Base-by-base conservation (phyloP, 2,329 filamentous ascomycete species). In the Sporothrix pseudoabietina region DNA sequence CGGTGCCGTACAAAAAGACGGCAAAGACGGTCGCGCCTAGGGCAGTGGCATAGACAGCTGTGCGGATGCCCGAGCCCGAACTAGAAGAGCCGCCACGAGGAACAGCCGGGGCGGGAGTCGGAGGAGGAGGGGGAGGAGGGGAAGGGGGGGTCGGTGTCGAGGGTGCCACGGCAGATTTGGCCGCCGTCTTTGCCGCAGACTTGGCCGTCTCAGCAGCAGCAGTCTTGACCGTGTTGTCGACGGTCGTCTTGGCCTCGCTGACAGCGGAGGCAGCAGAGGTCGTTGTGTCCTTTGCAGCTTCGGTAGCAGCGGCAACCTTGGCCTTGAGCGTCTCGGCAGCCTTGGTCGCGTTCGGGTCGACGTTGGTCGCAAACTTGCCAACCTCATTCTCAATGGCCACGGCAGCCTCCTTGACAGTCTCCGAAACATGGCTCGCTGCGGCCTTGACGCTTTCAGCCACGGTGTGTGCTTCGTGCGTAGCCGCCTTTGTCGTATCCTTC, bases 1-100 rank as follows among this genome's bases (percentile, higher is more conserved):
- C 92, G 71, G 91, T 94, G n/a, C 85, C 82, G 79, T 94, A 94
- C 75, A 92, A 81, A 80, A 91, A 93, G 59, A 85, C 82, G 63
- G 86, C 82, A 71, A 82, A 84, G 35, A 84, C 77, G 2, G 83
- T 79, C 3, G 83, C 80, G 8, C 82, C 83, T 8, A 86, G 73
- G 9, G 82, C 81, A 41, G 82, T 80, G 66, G 83, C 79, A 74
- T 84, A 84, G 30, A 85, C 75, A 32, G 83, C 74, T 9, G 80
- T 78, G 75, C 83, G 85, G 66, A 80, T 73, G 39, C 79, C 77
- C 55, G 81, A 69, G 54, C 57, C 74, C 14, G 52, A 12, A 26
- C 8, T 22, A 47, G 10, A 30, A n/a, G 19, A 44, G 7, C 47
- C n/a, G 6, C 35, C 6, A 7, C n/a, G 61, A 0, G 22, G 22